A percentile compares a stretch with the other conserved stretches of the same genome.
Evolutionary conservation across 1,284 basidiomycete genomes (phyloP).

Genomic region (Trametes pubescens): DNA sequence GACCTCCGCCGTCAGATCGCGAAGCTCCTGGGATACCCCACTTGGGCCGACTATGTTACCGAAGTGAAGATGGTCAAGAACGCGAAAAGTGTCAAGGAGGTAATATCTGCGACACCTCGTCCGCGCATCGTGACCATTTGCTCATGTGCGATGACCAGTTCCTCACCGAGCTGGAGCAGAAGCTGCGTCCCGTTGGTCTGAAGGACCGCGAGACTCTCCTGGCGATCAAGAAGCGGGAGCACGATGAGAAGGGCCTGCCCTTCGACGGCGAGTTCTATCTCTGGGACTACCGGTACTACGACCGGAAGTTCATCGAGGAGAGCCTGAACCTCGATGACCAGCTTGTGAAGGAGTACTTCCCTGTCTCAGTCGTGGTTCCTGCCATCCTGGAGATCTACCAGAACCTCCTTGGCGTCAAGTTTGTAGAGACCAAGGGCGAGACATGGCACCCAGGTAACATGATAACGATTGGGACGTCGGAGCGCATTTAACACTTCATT

Average conservation of each 20-base stretch:
- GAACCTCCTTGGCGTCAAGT: constrained; percentile 76
- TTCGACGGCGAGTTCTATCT: constrained; percentile 72
- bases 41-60: constrained; percentile 83
- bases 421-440: constrained; percentile 67
- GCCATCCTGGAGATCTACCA: constrained; percentile 85
- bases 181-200: constrained; percentile 74
- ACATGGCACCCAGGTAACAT: constrained; percentile 77
- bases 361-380: constrained; percentile 81
- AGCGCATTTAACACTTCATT: neutral
- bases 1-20: constrained; percentile 75
- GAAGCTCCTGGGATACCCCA: constrained; percentile 73
- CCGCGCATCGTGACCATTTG: neutral
- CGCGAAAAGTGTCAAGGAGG: constrained; percentile 63
- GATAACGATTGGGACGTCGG: neutral
- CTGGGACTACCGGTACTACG: constrained; percentile 66
- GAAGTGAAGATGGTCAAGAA: constrained; percentile 89
- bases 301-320: constrained; percentile 74
- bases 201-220: constrained; percentile 74
- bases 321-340: constrained; percentile 75
- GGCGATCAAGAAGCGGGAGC: constrained; percentile 77
- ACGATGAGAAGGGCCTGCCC: constrained; percentile 60
- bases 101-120: constrained; percentile 30
- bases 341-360: constrained; percentile 87
- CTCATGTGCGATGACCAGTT: constrained; percentile 50
- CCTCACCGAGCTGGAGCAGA: constrained; percentile 74